Evolutionary conservation across 371 early-diverging fungal species (phyloP).

Genomic region (Batkoa obscura): DNA sequence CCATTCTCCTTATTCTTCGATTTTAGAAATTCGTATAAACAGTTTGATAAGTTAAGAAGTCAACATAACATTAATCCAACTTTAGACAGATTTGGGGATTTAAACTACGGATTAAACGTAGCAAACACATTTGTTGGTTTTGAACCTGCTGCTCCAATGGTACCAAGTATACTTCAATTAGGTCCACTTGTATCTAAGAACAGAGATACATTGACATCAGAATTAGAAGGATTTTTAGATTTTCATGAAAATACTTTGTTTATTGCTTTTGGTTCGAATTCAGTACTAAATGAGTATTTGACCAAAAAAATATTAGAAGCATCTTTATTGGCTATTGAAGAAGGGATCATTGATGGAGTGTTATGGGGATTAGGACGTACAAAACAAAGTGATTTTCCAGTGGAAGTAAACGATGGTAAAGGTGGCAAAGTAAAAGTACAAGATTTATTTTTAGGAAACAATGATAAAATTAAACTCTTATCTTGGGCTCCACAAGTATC

Average conservation of each 20-base stretch:
- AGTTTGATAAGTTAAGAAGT: neutral
- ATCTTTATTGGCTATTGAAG: constrained; percentile 1
- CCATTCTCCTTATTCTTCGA: neutral
- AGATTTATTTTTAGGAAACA: neutral
- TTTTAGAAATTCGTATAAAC: neutral
- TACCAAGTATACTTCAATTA: neutral
- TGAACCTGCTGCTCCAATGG: neutral
- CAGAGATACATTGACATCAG: neutral
- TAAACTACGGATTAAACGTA: neutral
- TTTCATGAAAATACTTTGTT: neutral
- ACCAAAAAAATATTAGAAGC: neutral
- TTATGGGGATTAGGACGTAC: constrained; percentile 4
- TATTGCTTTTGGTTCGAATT: neutral
- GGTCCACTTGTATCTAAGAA: neutral
- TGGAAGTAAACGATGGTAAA: too few relatives aligned
- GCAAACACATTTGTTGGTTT: neutral
- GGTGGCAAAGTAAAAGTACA: too few relatives aligned
- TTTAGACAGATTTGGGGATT: neutral
- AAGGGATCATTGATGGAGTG: constrained; percentile 1
- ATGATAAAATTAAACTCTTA: neutral
- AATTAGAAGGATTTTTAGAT: neutral
- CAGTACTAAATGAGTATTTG: neutral
- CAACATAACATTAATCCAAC: neutral
- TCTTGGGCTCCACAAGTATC: constrained; percentile 4
- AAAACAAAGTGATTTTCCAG: neutral